Conservation (phyloP, 2,329 filamentous ascomycete genomes). For the Dothideomycetes sp. region DNA sequence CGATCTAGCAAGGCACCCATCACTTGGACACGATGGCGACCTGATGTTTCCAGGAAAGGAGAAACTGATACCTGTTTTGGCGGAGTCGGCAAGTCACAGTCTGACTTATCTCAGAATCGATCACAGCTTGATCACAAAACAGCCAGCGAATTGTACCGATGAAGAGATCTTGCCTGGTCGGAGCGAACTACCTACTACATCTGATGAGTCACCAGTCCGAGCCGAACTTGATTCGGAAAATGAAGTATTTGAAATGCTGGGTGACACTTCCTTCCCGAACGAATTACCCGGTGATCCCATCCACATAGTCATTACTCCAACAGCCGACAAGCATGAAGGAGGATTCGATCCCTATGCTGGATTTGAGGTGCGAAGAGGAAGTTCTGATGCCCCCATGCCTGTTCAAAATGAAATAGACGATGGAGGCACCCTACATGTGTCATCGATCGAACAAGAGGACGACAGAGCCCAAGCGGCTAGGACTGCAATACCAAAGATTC, state of each 20-base stretch:
- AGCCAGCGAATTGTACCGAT: conserved; percentile 22
- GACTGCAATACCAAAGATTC: background rate
- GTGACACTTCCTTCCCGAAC: conserved; percentile 19
- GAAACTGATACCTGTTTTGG: conserved; percentile 45
- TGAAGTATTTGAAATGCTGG: conserved; percentile 29
- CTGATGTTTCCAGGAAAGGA: conserved; percentile 40
- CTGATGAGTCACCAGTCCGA: conserved; percentile 15
- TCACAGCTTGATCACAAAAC: conserved; percentile 45
- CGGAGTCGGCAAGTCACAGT: conserved; percentile 36
- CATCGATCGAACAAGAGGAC: background rate
- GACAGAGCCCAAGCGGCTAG: background rate
- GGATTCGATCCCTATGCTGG: too few relatives aligned
- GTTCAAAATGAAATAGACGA: background rate
- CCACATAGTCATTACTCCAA: conserved; percentile 25
- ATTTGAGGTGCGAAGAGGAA: conserved; percentile 33
- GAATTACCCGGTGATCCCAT: conserved; percentile 16
- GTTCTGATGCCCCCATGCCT: conserved; percentile 34
- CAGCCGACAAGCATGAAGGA: conserved; percentile 20
- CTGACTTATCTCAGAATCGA: conserved; percentile 48
- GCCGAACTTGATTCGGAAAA: background rate
- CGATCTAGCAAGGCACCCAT: conserved; percentile 19
- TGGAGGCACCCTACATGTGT: background rate
- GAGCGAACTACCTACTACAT: conserved; percentile 22
- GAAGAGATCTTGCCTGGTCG: conserved; percentile 19
- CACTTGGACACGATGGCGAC: conserved; percentile 18